Percentiles rank a stretch among this genome's conserved stretches.
Conservation (phyloP, 2,329 filamentous ascomycete genomes). For the Alternaria consortialis region DNA sequence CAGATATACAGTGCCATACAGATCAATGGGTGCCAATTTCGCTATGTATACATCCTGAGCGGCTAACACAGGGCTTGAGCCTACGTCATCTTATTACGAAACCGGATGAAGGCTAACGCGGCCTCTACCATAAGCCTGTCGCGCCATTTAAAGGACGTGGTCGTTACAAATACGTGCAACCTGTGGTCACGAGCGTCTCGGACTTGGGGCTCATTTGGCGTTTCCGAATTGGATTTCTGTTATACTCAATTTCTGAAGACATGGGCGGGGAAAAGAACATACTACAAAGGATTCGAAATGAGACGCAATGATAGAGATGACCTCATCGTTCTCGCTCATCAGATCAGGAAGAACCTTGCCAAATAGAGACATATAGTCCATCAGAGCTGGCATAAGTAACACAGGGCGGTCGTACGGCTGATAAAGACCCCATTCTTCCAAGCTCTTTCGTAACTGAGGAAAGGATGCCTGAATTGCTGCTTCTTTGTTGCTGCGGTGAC, state of each 20-base stretch:
- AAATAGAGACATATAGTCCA: not conserved
- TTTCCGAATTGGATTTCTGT: not conserved
- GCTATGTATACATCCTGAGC: not conserved
- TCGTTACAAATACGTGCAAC: not conserved
- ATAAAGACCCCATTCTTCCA: constrained; percentile 2
- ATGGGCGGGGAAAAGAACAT: not conserved
- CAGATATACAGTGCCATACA: not conserved
- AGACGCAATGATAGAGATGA: constrained; percentile 2
- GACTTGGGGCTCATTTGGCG: not conserved
- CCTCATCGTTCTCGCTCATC: not conserved
- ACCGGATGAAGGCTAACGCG: not conserved
- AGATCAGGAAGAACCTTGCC: not conserved
- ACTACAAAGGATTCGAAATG: not conserved
- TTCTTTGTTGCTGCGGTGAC: not conserved
- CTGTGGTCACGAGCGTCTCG: not conserved
- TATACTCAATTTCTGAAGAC: not conserved
- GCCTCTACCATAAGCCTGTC: not conserved
- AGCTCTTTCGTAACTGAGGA: not conserved
- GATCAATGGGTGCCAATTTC: not conserved
- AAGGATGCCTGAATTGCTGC: not conserved
- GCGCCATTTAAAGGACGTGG: not conserved
- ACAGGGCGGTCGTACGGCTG: not conserved
- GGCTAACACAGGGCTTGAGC: not conserved
- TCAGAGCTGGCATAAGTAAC: constrained; percentile 2
- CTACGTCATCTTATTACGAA: not conserved